phyloP scores from a whole-genome alignment of 331 rosid species.

The Telfairia occidentalis region DNA sequence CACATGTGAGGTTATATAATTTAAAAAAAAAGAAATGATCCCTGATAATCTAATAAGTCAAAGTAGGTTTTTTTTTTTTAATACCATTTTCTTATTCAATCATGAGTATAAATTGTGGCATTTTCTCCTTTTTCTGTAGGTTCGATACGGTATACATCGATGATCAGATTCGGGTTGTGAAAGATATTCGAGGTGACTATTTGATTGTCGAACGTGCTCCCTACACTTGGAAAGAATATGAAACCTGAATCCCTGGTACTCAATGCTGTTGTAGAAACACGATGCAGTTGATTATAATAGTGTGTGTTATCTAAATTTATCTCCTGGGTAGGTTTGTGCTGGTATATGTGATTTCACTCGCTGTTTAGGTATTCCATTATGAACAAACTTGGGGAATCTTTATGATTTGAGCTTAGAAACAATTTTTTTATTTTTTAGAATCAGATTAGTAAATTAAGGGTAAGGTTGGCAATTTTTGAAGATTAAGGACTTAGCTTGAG shows the following conservation, averaged over 20 bases:
- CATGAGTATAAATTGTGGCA: not conserved
- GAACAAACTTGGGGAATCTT: not conserved
- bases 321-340: not conserved
- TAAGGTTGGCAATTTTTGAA: no score
- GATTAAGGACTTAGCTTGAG: no score
- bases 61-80: not conserved
- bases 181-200: constrained; percentile 14
- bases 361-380: not conserved
- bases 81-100: not conserved
- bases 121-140: not conserved
- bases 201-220: constrained; percentile 13
- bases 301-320: not conserved
- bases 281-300: not conserved
- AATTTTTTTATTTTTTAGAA: not conserved
- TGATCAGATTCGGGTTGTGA: constrained; percentile 19
- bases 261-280: not conserved
- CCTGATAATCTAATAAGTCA: no score
- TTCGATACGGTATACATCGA: constrained; percentile 9
- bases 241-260: not conserved
- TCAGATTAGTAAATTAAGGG: no score
- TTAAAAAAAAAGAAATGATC: no score
- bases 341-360: not conserved
- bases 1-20: no score
- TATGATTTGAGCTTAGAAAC: not conserved
- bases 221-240: constrained; percentile 15